Base-by-base conservation (phyloP, 2,329 filamentous ascomycete genomes). In the Monosporascus ibericus region DNA sequence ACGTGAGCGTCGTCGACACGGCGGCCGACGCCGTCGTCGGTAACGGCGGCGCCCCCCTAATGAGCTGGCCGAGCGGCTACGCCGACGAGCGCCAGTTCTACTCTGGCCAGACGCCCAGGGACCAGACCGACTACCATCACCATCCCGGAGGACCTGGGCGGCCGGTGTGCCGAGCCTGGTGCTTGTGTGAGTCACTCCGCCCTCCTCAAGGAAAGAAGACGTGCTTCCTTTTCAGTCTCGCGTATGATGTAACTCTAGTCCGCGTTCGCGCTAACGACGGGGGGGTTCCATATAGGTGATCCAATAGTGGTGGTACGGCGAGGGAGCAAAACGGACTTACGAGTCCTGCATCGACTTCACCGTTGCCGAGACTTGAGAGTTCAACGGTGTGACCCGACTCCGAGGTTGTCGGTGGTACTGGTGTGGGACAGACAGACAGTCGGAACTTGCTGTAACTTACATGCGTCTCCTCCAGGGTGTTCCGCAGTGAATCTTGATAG, bases 1-100 rank as follows among this genome's bases (percentile, higher is more conserved):
- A 79, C 56, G 75, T 78, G 51, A 74, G 70, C 42, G 66, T 78
- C 49, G 74, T 78, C 53, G 73, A 77, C 52, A 75, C 73, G 17
- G 61, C 67, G 46, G 68, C 64, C 55, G 74, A 74, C 59, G 53
- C 63, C n/a, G 62, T 73, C 56, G 60, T 74, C 47, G 67, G 70
- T 20, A 36, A 52, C 3, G 9, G 30, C 30, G 30, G 30, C 30
- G 30, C 11, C 4, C 66, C 68, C 4, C 60, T 73, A 44, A 51
- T 65, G 25, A 42, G 1, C 52, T 65, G 63, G 62, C 58, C 58
- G 17, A 50, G 54, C 14, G 63, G 65, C 5, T 66, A 67, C 44
- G 65, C 65, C 37, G 64, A 64, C 39, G 63, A 65, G 60, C 51
- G 50, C 51, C 53, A 58, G 52, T 65, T 62, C 55, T 65, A 66